Base-by-base conservation (phyloP, 495 filamentous ascomycete species). In the Poronia punctata region DNA sequence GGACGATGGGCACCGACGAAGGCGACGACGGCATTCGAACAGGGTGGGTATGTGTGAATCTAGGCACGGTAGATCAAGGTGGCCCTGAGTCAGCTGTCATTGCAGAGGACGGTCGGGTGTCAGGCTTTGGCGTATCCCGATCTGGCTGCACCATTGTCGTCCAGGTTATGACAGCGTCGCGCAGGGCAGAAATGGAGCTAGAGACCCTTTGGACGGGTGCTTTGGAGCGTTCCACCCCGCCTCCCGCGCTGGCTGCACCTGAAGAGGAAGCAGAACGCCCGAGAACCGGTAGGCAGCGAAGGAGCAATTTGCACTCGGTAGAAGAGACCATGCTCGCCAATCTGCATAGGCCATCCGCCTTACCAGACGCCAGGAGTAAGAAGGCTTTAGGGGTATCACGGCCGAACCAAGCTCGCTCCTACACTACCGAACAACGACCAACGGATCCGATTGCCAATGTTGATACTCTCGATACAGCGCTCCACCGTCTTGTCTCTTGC, bases 21-120 rank as follows among this genome's bases (percentile, higher is more conserved):
- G 51, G 57, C 0, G 79, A 93, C 50, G 88, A 95, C 51, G 89
- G 87, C 1, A 84, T 94, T 25, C 76, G 77, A 19, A 93, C 88
- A 11, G 88, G 88, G 1, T 98, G 92, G 92, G 84, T 98, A 7
- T 98, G 93, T 62, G 84, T 97, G 28, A 89, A 94, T 61, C 69
- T 88, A 2, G 87, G 88, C 1, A 71, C 72, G 11, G 73, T 94
- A 9, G 74, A 82, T 40, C 65, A 57, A 16, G 52, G 66, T 5
- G 61, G 58, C 5, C 45, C 54, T n/a, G 66, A 76, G 38, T 54
- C 62, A 18, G 54, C 59, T 4, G 53, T 64, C 56, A 33, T 62
- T 46, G 48, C 59, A 32, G 57, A 60, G 48, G 43, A 62, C 63
- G 49, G 77, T 62, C 46, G 62, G 53, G 32, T 80, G 74, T 57